Base-by-base conservation (phyloP, 208 protist genomes). In the Trichomonas tenax region DNA sequence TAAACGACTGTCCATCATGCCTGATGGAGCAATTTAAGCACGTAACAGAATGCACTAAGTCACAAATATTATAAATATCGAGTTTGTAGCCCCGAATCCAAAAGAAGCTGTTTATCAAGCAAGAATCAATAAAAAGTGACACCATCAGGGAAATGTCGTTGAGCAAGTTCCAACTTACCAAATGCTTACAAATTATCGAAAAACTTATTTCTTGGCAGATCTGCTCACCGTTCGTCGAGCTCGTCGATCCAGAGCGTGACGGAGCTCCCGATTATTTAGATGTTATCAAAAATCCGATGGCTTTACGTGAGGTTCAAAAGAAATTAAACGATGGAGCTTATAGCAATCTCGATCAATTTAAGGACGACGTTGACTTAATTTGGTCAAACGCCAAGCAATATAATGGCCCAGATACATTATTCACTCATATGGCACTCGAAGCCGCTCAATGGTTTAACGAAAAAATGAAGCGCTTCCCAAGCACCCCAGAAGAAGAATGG, bases 121-220 rank as follows among this genome's bases (percentile, higher is more conserved):
- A 51, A 51, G 46, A 14, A 51, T 15, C 46, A 51, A 15, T 15
- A 14, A 51, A 51, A 51, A 51, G 46, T 51, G 46, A 51, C 46
- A 51, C 46, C 46, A 51, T 51, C 46, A 72, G 58, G 58, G 58
- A 72, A 72, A 72, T 72, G 58, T 72, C 58, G 58, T 72, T 72
- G 58, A 72, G 26, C 58, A 89, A 89, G 36, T 89, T 89, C 82
- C 82, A 89, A 38, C 82, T 44, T n/a, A 46, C 82, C 34, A 89
- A 89, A 31, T 89, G 82, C 82, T 89, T 89, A 89, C n/a, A 89
- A 31, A 89, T 89, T 31, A 89, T 40, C 17, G 82, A 89, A 89
- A 89, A 89, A 46, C 40, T 89, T 48, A 89, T 89, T 46, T 31
- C 34, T 15, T 89, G 82, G 82, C 82, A n/a, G 17, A 89, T 89